phyloP scores from a whole-genome alignment of 768 basidiomycete species.

The Holtermanniella nyarrowii region DNA sequence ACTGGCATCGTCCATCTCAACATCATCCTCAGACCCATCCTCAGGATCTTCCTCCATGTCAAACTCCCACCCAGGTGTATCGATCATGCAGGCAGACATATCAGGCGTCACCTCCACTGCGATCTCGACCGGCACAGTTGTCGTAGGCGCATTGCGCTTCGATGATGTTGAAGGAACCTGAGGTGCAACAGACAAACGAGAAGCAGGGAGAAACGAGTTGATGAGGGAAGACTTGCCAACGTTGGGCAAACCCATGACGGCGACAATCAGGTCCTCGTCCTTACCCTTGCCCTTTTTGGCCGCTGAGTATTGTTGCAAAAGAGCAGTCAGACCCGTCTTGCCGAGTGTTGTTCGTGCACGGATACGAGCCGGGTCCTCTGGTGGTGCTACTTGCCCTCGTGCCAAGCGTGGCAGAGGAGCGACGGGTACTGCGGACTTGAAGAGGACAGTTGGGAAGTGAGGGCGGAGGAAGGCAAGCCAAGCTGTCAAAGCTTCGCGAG shows the following conservation, averaged over 20 bases:
- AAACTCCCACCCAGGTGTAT: conserved; percentile 76
- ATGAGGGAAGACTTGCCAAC: conserved; percentile 79
- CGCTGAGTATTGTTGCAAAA: conserved; percentile 15
- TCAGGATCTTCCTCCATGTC: conserved; percentile 41
- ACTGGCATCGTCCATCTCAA: conserved; percentile 42
- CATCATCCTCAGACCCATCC: conserved; percentile 40
- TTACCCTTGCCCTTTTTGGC: conserved; percentile 39
- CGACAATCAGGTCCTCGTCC: conserved; percentile 54
- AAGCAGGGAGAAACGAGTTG: conserved; percentile 59
- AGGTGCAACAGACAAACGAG: conserved; percentile 48
- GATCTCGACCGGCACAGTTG: conserved; percentile 57
- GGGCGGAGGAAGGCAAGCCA: conserved; percentile 59
- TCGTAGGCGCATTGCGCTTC: conserved; percentile 56
- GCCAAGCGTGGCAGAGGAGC: conserved; percentile 6
- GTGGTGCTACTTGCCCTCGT: conserved; percentile 2
- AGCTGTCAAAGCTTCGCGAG: conserved; percentile 59
- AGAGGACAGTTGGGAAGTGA: conserved; percentile 57
- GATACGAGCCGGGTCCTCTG: conserved; percentile 4
- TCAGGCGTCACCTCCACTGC: conserved; percentile 50
- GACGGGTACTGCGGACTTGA: conserved; percentile 50
- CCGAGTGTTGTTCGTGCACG: conserved; percentile 13
- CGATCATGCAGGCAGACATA: conserved; percentile 57
- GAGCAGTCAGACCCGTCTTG: conserved; percentile 5
- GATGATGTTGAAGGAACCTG: conserved; percentile 45
- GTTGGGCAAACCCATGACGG: conserved; percentile 74